A percentile compares a stretch with the other conserved stretches of the same genome.
Evolutionary conservation across 345 rosid genomes (phyloP).

Genomic region (Citrus australasica): DNA sequence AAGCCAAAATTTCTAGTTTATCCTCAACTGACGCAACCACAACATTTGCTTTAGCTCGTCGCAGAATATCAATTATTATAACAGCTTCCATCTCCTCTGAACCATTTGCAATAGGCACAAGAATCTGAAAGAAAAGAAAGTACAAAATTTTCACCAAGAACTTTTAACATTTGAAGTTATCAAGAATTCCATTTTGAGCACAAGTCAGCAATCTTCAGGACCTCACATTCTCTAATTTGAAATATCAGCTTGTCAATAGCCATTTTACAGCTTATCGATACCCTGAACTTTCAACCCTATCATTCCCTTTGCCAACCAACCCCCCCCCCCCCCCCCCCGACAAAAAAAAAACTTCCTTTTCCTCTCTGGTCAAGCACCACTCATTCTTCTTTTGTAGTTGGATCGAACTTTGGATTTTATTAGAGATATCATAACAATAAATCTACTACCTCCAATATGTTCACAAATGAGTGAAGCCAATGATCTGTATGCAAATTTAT

Average conservation of each 20-base stretch:
- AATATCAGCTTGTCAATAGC: not conserved
- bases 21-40: constrained; percentile 84
- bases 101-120: constrained; percentile 86
- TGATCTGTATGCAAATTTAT: not conserved
- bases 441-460: not conserved
- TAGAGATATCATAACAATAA: not conserved
- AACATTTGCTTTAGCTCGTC: constrained; percentile 82
- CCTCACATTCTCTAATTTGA: not conserved
- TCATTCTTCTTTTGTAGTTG: not conserved
- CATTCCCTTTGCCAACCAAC: too few relatives aligned
- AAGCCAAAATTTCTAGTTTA: constrained; percentile 72
- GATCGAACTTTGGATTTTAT: not conserved
- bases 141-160: not conserved
- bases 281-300: not conserved
- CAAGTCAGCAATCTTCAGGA: too few relatives aligned
- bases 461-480: not conserved
- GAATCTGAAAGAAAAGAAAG: constrained; percentile 52
- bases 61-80: constrained; percentile 71
- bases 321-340: too few relatives aligned
- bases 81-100: constrained; percentile 95
- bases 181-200: too few relatives aligned
- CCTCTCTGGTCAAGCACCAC: too few relatives aligned
- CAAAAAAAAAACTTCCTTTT: too few relatives aligned
- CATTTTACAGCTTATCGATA: not conserved
- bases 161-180: not conserved